These are phyloP conservation scores for Ceratocystis colombiana DNA, from an alignment of 2,329 filamentous ascomycete genomes.

Conservation along the genomic window DNA sequence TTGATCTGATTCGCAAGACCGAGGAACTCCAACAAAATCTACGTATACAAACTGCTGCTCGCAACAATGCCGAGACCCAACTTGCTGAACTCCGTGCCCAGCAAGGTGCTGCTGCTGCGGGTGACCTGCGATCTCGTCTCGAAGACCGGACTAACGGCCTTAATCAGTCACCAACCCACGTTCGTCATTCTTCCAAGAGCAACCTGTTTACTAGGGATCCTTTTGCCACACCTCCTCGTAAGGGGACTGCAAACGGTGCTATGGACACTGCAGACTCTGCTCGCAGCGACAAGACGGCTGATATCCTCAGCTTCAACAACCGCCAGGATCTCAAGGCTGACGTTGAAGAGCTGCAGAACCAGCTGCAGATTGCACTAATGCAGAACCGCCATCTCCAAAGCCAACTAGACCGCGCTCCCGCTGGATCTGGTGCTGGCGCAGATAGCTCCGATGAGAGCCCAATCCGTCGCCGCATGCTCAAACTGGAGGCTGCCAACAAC, in stretches of 20 bases:
- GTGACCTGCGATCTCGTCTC: conserved; percentile 51
- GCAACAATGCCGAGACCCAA: conserved; percentile 72
- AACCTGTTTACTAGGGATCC: conserved; percentile 11
- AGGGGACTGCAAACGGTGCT: conserved; percentile 57
- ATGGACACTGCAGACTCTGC: conserved; percentile 53
- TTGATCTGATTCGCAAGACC: conserved; percentile 75
- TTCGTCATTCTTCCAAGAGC: conserved; percentile 49
- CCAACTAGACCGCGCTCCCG: conserved; percentile 64
- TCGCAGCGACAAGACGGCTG: conserved; percentile 67
- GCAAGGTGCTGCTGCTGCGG: conserved; percentile 18
- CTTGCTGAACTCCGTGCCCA: conserved; percentile 61
- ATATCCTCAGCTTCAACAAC: conserved; percentile 74
- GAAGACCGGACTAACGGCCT: conserved; percentile 79
- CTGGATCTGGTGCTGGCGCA: conserved; percentile 25
- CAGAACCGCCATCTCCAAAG: conserved; percentile 86
- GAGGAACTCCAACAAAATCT: conserved; percentile 84
- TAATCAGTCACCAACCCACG: conserved; percentile 61
- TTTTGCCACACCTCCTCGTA: conserved; percentile 32
- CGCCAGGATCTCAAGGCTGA: conserved; percentile 86
- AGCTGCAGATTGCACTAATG: conserved; percentile 89
- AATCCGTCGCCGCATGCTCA: conserved; percentile 70
- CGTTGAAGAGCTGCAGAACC: conserved; percentile 84
- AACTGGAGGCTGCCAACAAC: conserved; percentile 85
- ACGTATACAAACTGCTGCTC: conserved; percentile 69
- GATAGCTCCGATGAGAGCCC: conserved; percentile 56